Base-by-base conservation (phyloP, 805 yeast species). In the Candida maris region DNA sequence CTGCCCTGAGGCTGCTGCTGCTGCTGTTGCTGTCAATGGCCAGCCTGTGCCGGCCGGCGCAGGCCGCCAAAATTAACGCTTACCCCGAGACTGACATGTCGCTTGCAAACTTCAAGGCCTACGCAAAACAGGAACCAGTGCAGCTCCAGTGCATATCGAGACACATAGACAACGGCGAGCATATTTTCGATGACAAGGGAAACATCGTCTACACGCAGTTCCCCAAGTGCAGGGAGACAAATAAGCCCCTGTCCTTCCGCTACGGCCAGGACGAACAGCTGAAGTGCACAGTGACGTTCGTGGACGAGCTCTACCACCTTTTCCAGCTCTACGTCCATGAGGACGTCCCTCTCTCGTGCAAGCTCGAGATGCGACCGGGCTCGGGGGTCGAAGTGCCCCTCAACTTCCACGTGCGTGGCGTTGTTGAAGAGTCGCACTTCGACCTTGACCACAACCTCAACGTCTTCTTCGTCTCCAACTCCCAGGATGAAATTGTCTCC, bases 311-410 rank as follows among this genome's bases (percentile, higher is more conserved):
- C 27, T 84, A 73, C 53, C 93, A 84, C 52, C 55, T 83, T 40
- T 80, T 84, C 57, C 91, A 84, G 61, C 64, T 83, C 31, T 83
- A 83, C 54, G 64, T 84, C 28, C 93, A 84, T 56, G 82, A 83
- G 53, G 93, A 84, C 54, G 78, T 73, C 6, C 93, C 93, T 19
- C 76, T 79, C 52, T 71, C 83, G 31, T 84, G 93, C 56, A 65
- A 81, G 37, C 46, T 81, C 7, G 82, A 84, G 3, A 56, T 75
- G 39, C 61, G 71, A 14, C 62, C 62, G 24, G 61, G 65, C 37
- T 61, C 65, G 27, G 63, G 70, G 23, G 73, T 74, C 6, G 62
- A 53, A 23, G 61, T 81, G 9, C 89, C 91, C 4, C 57, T 82
- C 37, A 71, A 77, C 5, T 68, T 83, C 54, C 75, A 76, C 48